phyloP scores from a whole-genome alignment of 2,329 filamentous ascomycete genomes.

The Orbilia blumenaviensis region DNA sequence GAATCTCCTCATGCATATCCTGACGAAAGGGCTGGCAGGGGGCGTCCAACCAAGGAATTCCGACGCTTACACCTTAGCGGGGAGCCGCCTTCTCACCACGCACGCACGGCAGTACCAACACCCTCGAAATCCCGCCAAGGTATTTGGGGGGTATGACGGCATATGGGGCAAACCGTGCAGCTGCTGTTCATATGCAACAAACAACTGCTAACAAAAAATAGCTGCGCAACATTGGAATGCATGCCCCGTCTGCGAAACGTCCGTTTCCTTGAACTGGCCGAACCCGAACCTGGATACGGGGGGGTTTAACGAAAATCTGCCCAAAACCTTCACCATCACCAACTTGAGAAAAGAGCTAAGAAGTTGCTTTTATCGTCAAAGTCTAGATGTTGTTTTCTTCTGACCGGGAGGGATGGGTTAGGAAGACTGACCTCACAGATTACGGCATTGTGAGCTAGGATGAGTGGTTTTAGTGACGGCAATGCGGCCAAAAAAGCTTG shows the following conservation, averaged over 20 bases:
- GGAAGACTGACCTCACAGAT: constrained; percentile 8
- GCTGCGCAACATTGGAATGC: constrained; percentile 2
- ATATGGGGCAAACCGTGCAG: constrained; percentile 52
- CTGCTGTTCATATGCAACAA: constrained; percentile 15
- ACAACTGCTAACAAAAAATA: too few relatives aligned
- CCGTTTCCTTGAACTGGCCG: constrained; percentile 9
- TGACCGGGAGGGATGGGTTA: too few relatives aligned
- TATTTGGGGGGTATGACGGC: constrained; percentile 46
- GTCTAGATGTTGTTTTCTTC: not conserved
- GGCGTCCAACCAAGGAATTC: constrained; percentile 49
- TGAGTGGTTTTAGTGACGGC: constrained; percentile 37
- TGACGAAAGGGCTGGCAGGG: constrained; percentile 53
- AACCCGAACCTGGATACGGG: constrained; percentile 15
- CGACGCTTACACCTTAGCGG: not conserved
- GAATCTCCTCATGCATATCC: constrained; percentile 50
- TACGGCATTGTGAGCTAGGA: constrained; percentile 17
- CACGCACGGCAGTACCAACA: too few relatives aligned
- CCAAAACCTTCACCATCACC: constrained; percentile 5
- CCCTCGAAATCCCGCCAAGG: constrained; percentile 6
- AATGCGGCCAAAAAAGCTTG: constrained; percentile 36
- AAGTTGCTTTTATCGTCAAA: constrained; percentile 11
- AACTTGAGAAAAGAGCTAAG: not conserved
- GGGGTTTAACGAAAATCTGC: constrained; percentile 15
- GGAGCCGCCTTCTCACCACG: constrained; percentile 42
- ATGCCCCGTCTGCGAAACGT: not conserved